phyloP scores from a whole-genome alignment of 169 alveolate genomes.

The Plasmodium ovale region DNA sequence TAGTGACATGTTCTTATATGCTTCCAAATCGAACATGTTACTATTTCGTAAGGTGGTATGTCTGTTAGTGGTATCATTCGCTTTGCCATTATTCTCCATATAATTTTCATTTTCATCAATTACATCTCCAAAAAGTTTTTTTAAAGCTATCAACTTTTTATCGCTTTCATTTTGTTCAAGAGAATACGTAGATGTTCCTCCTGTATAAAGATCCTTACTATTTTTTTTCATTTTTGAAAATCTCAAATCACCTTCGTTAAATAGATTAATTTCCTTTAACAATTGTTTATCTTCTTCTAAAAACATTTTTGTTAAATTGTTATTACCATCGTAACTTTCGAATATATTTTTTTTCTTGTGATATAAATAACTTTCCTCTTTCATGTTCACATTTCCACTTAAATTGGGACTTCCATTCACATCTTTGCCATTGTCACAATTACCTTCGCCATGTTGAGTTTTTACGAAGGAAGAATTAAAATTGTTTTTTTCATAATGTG shows the following conservation, averaged over 20 bases:
- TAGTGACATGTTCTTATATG: slow-evolving; percentile 60
- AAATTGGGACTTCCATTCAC: background rate
- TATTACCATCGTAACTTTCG: slow-evolving; percentile 13
- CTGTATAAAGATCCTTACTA: background rate
- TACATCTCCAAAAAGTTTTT: slow-evolving; percentile 61
- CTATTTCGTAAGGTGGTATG: background rate
- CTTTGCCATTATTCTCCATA: slow-evolving; percentile 3
- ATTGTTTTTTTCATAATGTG: background rate
- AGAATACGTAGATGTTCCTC: background rate
- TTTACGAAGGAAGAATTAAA: background rate
- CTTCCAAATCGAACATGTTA: slow-evolving; percentile 15
- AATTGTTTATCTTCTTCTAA: slow-evolving; percentile 13
- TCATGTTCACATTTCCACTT: slow-evolving; percentile 3
- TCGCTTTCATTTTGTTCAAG: slow-evolving; percentile 22
- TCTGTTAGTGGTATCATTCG: background rate
- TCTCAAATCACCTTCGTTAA: slow-evolving; percentile 6
- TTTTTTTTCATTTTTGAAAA: slow-evolving; percentile 34
- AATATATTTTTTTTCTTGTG: background rate
- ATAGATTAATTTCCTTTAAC: background rate
- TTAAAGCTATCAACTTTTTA: slow-evolving; percentile 52
- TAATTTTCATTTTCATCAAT: slow-evolving; percentile 39
- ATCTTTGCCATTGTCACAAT: background rate
- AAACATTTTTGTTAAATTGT: slow-evolving; percentile 21
- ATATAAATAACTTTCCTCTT: slow-evolving; percentile 12
- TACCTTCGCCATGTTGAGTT: background rate